Conservation (phyloP, 108 stramenopile genomes). For the Aurantiochytrium sp. region DNA sequence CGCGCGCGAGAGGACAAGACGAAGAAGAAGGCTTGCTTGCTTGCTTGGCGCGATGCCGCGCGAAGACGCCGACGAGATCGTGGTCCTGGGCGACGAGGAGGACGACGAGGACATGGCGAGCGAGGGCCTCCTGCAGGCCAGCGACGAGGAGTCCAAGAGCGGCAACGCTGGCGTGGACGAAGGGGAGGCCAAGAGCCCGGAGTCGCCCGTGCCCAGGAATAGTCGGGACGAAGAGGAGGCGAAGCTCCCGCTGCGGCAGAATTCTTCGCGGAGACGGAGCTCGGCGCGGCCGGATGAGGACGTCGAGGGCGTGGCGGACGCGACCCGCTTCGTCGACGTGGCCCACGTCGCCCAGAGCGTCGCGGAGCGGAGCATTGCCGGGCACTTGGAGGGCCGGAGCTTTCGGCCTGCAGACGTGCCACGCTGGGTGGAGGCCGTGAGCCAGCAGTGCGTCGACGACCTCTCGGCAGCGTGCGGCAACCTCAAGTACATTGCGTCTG, state of each 20-base stretch:
- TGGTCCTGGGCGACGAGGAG: neutral
- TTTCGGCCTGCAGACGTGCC: neutral
- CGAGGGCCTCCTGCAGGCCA: neutral
- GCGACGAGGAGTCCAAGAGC: neutral
- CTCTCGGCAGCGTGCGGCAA: neutral
- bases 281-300: neutral
- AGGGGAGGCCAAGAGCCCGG: neutral
- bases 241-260: too few species aligned
- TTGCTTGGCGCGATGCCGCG: too few species aligned
- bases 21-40: too few species aligned
- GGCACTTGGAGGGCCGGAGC: neutral
- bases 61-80: neutral
- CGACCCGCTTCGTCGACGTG: neutral
- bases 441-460: neutral
- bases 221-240: too few species aligned
- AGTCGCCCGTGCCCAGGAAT: neutral
- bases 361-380: neutral
- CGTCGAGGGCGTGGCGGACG: neutral
- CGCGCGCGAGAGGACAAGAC: too few species aligned
- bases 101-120: neutral
- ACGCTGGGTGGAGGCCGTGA: neutral
- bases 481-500: neutral
- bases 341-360: neutral
- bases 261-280: neutral
- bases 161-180: neutral